Conservation (phyloP, 352 stramenopile genomes). For the Globisporangium heterothallicum region DNA sequence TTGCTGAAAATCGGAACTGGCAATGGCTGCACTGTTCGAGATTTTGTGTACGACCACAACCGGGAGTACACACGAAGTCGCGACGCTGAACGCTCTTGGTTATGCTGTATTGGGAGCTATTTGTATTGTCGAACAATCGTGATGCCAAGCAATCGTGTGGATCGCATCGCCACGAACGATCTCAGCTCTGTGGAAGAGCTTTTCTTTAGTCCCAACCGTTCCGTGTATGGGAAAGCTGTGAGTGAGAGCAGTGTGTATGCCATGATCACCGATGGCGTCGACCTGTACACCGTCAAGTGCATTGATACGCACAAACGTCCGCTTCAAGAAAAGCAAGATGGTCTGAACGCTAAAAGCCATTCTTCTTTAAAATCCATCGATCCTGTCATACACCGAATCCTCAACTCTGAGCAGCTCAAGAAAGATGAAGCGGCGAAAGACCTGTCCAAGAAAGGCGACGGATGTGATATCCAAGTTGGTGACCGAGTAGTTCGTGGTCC, state of each 20-base stretch:
- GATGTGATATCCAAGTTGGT: slow-evolving; percentile 38
- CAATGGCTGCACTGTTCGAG: slow-evolving; percentile 49
- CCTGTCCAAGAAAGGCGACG: slow-evolving; percentile 7
- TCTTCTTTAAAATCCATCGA: neutral
- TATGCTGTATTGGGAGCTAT: slow-evolving; percentile 53
- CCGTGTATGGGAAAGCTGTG: slow-evolving; percentile 24
- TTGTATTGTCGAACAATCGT: slow-evolving; percentile 74
- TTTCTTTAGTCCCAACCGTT: slow-evolving; percentile 39
- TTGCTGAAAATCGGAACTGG: slow-evolving; percentile 72
- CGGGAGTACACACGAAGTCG: slow-evolving; percentile 43
- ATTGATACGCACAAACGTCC: slow-evolving; percentile 50
- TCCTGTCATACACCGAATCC: neutral
- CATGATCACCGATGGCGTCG: slow-evolving; percentile 55
- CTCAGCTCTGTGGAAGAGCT: slow-evolving; percentile 47
- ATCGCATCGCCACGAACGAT: slow-evolving; percentile 45
- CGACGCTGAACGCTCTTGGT: slow-evolving; percentile 71
- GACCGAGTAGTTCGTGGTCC: slow-evolving; percentile 66
- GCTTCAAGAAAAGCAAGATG: slow-evolving; percentile 20
- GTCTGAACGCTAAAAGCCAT: slow-evolving; percentile 22
- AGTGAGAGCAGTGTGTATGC: slow-evolving; percentile 66
- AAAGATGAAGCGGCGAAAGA: slow-evolving; percentile 7
- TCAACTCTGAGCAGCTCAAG: slow-evolving; percentile 8
- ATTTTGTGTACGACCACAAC: slow-evolving; percentile 71
- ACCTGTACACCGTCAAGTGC: slow-evolving; percentile 62
- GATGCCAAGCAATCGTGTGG: slow-evolving; percentile 57